These are phyloP conservation scores for Zanthoxylum bungeanum DNA, from an alignment of 345 rosid genomes.

Conservation along the genomic window DNA sequence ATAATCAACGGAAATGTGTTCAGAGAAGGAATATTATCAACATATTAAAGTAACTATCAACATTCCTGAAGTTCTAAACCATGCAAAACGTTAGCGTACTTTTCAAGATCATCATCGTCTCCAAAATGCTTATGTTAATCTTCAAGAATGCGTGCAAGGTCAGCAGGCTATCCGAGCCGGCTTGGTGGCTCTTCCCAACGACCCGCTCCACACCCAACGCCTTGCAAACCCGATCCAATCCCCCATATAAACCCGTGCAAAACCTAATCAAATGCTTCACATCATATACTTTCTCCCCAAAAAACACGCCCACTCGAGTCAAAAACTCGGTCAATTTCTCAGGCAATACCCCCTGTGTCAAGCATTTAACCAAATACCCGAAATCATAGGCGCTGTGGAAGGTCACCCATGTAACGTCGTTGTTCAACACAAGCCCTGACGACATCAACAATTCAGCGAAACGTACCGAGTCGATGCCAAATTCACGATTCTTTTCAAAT, in stretches of 20 bases:
- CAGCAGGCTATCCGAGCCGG: constrained; percentile 51
- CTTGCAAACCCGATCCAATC: constrained; percentile 47
- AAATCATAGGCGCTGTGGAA: constrained; percentile 71
- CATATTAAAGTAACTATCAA: constrained; percentile 6
- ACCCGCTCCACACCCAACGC: constrained; percentile 38
- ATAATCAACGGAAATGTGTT: constrained; percentile 19
- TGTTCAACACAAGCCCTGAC: constrained; percentile 52
- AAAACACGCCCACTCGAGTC: constrained; percentile 28
- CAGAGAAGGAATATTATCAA: constrained; percentile 11
- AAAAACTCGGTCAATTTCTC: constrained; percentile 35
- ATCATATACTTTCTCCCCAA: constrained; percentile 52
- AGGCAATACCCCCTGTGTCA: constrained; percentile 41
- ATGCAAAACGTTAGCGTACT: constrained; percentile 43
- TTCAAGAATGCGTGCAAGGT: constrained; percentile 37
- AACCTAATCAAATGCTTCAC: constrained; percentile 57
- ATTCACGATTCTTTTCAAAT: constrained; percentile 41
- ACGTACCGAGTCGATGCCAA: constrained; percentile 39
- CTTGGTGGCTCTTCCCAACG: constrained; percentile 48
- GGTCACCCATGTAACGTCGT: constrained; percentile 59
- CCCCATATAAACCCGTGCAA: constrained; percentile 43
- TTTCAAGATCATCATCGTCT: constrained; percentile 18
- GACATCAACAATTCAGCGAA: constrained; percentile 56
- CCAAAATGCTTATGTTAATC: constrained; percentile 30
- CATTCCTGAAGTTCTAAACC: constrained; percentile 39
- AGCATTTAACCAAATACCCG: constrained; percentile 56